Base-by-base conservation (phyloP, 495 filamentous ascomycete species). In the Xylaria sp. region DNA sequence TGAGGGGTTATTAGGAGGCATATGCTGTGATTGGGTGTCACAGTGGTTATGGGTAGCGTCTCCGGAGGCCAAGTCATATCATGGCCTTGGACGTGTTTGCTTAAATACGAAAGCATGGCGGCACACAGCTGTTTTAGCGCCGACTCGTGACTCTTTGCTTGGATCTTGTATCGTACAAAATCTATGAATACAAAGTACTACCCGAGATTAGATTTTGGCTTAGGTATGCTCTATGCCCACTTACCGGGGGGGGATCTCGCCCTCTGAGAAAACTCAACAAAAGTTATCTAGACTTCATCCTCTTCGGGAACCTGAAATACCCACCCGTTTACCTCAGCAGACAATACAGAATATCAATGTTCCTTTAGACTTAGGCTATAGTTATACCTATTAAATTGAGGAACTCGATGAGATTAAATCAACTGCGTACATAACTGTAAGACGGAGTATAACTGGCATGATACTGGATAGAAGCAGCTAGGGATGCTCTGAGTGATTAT, bases 61-160 rank as follows among this genome's bases (percentile, higher is more conserved):
- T 26, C 15, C 19, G 21, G 7, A 14, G 31, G 64, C 43, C 33
- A 41, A 35, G 24, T 2, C 26, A 57, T 43, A 21, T 33, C 5
- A 8, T 40, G 44, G 50, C 40, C 52, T 26, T 67, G 44, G 50
- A 68, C 9, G 0, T 58, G 15, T 33, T 46, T 29, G 19, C 7
- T 68, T 14, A 12, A 14, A 52, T 58, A 44, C 58, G 52, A 68
- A 52, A 44, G 19, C 52, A 8, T 31, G 14, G 52, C 12, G 52
- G 31, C 17, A 55, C 21, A 6, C 14, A 5, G 26, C 24, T 31
- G 7, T 8, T 55, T 55, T 55, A 55, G 26, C 52, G 52, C 52
- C 26, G 26, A 55, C 12, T 15, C 26, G 6, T 55, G 5, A 17
- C 26, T 26, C 14, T 31, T 29, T 29, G 14, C 17, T 52, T 17